Evolutionary conservation across 73 alveolate species (phyloP).

Genomic region (Breviolum minutum): DNA sequence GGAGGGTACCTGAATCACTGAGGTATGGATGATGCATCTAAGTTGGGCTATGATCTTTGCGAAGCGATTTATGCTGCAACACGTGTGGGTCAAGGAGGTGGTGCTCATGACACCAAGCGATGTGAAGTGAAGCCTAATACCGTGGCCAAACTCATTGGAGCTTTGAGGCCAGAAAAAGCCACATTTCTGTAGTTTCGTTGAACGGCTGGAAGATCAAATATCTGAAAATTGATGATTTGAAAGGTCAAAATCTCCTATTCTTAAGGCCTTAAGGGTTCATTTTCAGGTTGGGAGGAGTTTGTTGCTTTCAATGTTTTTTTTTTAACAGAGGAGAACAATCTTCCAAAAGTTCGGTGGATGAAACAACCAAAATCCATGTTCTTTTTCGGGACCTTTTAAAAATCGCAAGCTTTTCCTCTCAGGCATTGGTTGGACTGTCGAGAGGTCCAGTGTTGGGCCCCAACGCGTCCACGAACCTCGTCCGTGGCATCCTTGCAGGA

Average conservation of each 20-base stretch:
- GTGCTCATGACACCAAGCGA: background rate
- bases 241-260: too few relatives aligned
- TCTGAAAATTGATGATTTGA: too few relatives aligned
- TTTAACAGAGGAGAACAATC: too few relatives aligned
- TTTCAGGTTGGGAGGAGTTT: too few relatives aligned
- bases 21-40: constrained; percentile 83
- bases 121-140: constrained; percentile 82
- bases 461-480: constrained; percentile 50
- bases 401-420: background rate
- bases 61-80: constrained; percentile 83
- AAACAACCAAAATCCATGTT: too few relatives aligned
- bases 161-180: constrained; percentile 27
- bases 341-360: too few relatives aligned
- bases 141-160: constrained; percentile 60
- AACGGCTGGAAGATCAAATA: background rate
- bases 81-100: constrained; percentile 7
- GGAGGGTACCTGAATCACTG: too few relatives aligned
- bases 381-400: too few relatives aligned
- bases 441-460: constrained; percentile 65
- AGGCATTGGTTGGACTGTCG: constrained; percentile 82
- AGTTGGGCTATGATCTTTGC: constrained; percentile 27
- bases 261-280: too few relatives aligned
- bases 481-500: constrained; percentile 28
- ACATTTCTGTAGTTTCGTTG: background rate
- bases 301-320: too few relatives aligned